Evolutionary conservation across 345 rosid genomes (phyloP), one percentile per base, ranked within the genome.

Genomic region (Brassica napus): DNA sequence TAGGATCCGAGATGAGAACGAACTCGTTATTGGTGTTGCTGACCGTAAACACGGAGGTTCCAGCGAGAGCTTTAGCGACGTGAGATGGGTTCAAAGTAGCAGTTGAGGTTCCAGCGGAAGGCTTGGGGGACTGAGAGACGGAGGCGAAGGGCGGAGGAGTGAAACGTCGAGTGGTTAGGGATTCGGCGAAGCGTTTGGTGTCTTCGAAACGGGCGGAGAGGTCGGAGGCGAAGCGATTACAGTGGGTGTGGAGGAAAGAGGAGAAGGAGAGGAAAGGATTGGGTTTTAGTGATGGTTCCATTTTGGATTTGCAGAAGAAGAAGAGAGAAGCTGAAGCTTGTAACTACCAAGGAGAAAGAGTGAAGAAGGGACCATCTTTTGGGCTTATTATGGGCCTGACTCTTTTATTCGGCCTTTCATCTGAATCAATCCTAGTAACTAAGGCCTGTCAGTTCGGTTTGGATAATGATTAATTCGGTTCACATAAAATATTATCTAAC

Each of bases 11-110:
- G 67, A 92, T 83, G 31, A 92, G 95, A 63, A 94, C 97, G 87
- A 94, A 92, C 80, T 94, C 98, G 71, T 94, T 94, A 64, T 91
- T 88, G n/a, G 97, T 84, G 82, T 94, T 94, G 84, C 97, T 92
- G 32, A 94, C 94, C 0, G 97, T 92, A 73, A 86, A 94, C 5
- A 94, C 97, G 0, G 94, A 76, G 0, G 97, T 94, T 2, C 98
- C 97, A 8, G 75, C 76, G 2, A 94, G 89, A 55, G 90, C 81
- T 80, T 91, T 92, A 26, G 97, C 94, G 28, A 92, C 97, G 35
- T 82, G 87, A 23, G 86, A 88, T 6, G 87, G 82, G 82, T 79
- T 84, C 68, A 93, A 76, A 15, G 81, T 71, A 0, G 55, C 8
- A 34, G 37, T 54, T 2, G 86, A 42, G 9, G 90, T 69, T 21